Evolutionary conservation across 169 alveolate genomes (phyloP), one percentile per base, ranked within the genome.

Genomic region (Perkinsus marinus): DNA sequence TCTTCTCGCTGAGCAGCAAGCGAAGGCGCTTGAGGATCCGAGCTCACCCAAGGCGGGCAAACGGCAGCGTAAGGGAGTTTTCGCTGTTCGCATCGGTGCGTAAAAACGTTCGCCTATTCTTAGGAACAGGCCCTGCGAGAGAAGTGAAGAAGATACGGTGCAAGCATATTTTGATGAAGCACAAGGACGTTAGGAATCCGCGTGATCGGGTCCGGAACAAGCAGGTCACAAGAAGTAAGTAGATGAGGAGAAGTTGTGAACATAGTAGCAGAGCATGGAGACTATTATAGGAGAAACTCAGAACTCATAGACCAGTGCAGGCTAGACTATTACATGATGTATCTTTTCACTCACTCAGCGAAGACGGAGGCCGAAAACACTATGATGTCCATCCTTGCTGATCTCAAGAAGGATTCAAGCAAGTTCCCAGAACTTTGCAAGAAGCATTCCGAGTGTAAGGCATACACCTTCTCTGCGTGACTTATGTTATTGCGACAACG

Each of bases 131-230:
- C 26, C 79, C 79, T 13, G 79, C 79, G 34, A 57, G 79, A 30
- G 79, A 57, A 26, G 79, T 57, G 26, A 57, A 26, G 79, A 57
- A 57, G 79, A 57, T 57, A 2, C 79, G 79, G 22, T 57, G 79
- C 22, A 89, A 94, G n/a, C 97, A 96, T 91, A 95, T 96, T 68
- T 92, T 96, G 38, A 93, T 93, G 91, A 96, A 96, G 92, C 97
- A 96, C 90, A 93, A 94, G 46, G 95, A 94, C 92, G 94, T 96
- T 37, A 90, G 97, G 90, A 96, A 96, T 90, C 97, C 97, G 5
- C 91, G 91, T 90, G 97, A 96, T 91, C 91, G 95, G 0, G 94
- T 93, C 89, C 93, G 97, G 93, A 95, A 94, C 39, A 94, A 93
- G 91, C 91, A 92, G 43, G 95, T 96, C 19, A 96, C 97, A 17